Evolutionary conservation across 768 basidiomycete species (phyloP).

Genomic region (Phaeolepiota aurea): DNA sequence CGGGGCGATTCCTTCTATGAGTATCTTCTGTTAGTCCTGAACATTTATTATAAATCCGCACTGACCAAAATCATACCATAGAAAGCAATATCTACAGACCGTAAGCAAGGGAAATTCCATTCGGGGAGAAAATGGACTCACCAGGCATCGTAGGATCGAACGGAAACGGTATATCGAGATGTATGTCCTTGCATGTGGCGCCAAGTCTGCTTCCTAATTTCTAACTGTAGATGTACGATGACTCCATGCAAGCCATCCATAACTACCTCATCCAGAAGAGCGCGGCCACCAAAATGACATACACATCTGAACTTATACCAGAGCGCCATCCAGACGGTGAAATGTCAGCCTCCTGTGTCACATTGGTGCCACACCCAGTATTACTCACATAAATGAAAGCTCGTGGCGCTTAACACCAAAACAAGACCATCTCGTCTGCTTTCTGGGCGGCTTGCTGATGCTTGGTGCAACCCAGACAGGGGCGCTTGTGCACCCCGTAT

Average conservation of each 20-base stretch:
- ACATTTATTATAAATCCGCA: neutral
- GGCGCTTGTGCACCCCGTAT: conserved; percentile 41
- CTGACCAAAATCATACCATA: conserved; percentile 8
- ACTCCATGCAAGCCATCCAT: conserved; percentile 79
- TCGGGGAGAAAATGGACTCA: neutral
- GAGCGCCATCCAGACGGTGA: conserved; percentile 30
- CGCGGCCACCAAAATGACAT: conserved; percentile 48
- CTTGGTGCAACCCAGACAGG: conserved; percentile 75
- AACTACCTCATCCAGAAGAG: conserved; percentile 64
- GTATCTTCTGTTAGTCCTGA: conserved; percentile 59
- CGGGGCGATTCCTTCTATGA: conserved; percentile 94
- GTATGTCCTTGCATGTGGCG: conserved; percentile 28
- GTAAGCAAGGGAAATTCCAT: conserved; percentile 25
- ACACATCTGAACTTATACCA: conserved; percentile 79
- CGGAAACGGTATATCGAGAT: conserved; percentile 70
- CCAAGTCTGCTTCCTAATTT: neutral
- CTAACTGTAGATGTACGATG: conserved; percentile 73
- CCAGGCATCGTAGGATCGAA: conserved; percentile 41
- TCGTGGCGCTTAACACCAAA: conserved; percentile 74
- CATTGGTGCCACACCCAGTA: too few relatives aligned
- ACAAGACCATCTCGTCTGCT: conserved; percentile 95
- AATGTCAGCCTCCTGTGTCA: conserved; percentile 25
- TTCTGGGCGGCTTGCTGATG: conserved; percentile 87
- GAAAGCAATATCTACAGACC: conserved; percentile 81
- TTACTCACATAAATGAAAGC: too few relatives aligned